Evolutionary conservation across 169 alveolate genomes (phyloP).

Genomic region (Theileria luwenshuni): DNA sequence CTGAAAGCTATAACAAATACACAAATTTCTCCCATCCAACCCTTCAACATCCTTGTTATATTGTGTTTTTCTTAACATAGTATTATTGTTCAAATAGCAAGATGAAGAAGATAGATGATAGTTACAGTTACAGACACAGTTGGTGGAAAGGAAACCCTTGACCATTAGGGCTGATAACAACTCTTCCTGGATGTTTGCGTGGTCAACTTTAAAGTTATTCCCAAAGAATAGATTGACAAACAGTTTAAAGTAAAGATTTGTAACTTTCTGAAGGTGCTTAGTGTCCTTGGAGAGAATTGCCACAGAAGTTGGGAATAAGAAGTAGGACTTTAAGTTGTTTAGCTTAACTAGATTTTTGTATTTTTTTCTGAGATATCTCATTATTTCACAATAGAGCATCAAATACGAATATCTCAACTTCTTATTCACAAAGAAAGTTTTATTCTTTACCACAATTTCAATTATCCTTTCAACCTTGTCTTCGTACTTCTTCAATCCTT

Average conservation of each 20-base stretch:
- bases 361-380: not conserved
- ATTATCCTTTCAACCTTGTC: not conserved
- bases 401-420: conserved; percentile 6
- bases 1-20: conserved; percentile 13
- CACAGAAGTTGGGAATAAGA: conserved; percentile 11
- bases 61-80: not conserved
- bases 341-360: not conserved
- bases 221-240: conserved; percentile 2
- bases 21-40: not conserved
- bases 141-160: not conserved
- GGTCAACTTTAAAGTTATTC: not conserved
- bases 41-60: not conserved
- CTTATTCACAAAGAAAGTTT: not conserved
- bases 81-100: too few species aligned
- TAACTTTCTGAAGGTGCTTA: not conserved
- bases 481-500: not conserved
- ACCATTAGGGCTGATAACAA: conserved; percentile 4
- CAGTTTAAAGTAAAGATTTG: not conserved
- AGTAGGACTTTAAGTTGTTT: not conserved
- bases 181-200: not conserved
- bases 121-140: not conserved
- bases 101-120: not conserved
- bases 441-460: not conserved
- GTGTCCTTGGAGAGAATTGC: conserved; percentile 10
- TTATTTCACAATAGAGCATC: not conserved